Conservation (phyloP, 1,284 basidiomycete genomes). For the Marasmius fiardii region DNA sequence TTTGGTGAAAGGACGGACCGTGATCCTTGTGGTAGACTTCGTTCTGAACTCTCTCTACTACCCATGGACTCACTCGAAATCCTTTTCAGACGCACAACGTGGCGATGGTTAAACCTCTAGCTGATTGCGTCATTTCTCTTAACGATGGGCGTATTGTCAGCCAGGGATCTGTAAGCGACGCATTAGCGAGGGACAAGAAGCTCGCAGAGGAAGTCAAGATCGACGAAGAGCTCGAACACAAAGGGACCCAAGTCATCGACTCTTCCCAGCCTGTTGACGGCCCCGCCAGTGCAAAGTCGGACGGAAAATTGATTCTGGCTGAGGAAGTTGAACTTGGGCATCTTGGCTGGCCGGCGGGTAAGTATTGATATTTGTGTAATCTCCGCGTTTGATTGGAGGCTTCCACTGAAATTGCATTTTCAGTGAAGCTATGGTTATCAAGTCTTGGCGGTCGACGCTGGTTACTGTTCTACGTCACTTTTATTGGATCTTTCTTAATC, state of each 20-base stretch:
- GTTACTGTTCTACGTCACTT: constrained; percentile 34
- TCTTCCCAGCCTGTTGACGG: constrained; percentile 28
- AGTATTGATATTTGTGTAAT: constrained; percentile 10
- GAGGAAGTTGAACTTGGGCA: constrained; percentile 64
- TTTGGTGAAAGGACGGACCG: constrained; percentile 64
- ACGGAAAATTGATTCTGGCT: constrained; percentile 49
- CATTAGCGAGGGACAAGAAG: constrained; percentile 29
- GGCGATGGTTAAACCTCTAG: constrained; percentile 49
- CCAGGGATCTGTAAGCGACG: constrained; percentile 37
- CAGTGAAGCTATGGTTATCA: constrained; percentile 29
- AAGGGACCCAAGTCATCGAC: constrained; percentile 36
- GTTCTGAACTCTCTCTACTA: neutral
- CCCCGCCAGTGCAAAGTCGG: constrained; percentile 16
- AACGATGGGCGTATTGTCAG: constrained; percentile 40
- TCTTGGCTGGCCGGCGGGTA: constrained; percentile 42
- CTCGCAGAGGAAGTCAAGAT: constrained; percentile 32
- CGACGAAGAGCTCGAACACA: constrained; percentile 29
- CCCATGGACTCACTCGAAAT: no score
- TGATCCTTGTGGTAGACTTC: constrained; percentile 62
- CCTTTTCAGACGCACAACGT: constrained; percentile 54
- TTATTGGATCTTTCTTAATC: constrained; percentile 22
- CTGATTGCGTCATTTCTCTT: constrained; percentile 52
- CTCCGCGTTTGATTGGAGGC: neutral
- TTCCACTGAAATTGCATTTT: neutral
- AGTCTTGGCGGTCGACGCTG: constrained; percentile 39